Evolutionary conservation across 2,329 filamentous ascomycete species (phyloP).

Genomic region (Stemphylium vesicarium): DNA sequence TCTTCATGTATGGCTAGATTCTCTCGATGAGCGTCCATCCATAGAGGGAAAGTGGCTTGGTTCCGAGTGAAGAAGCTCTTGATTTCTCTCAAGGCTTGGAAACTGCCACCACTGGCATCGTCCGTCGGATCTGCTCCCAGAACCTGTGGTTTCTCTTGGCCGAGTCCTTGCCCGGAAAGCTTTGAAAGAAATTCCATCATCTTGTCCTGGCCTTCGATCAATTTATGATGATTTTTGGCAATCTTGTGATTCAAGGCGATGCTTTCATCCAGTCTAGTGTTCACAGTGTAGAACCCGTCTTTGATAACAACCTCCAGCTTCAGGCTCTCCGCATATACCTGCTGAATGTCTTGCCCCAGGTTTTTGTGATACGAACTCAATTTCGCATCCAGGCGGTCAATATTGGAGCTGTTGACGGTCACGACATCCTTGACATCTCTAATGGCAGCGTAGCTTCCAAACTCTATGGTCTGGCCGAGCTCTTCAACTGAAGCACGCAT

Average conservation of each 20-base stretch:
- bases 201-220: background rate
- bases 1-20: background rate
- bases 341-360: background rate
- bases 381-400: background rate
- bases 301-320: background rate
- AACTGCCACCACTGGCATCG: background rate
- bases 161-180: no score
- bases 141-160: background rate
- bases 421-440: background rate
- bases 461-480: constrained; percentile 14
- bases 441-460: constrained; percentile 12
- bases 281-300: background rate
- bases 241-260: background rate
- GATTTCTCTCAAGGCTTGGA: background rate
- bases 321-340: constrained; percentile 1
- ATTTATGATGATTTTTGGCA: background rate
- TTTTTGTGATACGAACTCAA: background rate
- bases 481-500: constrained; percentile 23
- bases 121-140: background rate
- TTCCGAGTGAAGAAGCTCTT: constrained; percentile 2
- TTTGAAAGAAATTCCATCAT: no score
- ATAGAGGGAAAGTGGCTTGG: background rate
- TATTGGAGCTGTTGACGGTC: background rate
- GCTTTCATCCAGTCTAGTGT: background rate
- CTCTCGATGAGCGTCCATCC: background rate